phyloP scores from a whole-genome alignment of 2,329 filamentous ascomycete species.

The Nannizziopsis barbatae region DNA sequence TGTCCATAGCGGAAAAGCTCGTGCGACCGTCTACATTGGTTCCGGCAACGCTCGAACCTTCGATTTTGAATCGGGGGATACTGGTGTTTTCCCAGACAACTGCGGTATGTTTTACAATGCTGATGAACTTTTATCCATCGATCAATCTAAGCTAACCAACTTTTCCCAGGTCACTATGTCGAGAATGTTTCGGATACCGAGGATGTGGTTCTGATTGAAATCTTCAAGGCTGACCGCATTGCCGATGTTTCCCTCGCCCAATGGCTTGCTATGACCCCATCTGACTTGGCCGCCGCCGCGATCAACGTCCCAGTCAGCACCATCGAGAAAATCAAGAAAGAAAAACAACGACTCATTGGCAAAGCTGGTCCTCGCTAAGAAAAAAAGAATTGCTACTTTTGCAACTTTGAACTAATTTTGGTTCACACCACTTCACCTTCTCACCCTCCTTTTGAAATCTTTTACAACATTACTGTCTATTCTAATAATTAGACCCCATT shows the following conservation, averaged over 20 bases:
- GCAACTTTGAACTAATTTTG: background rate
- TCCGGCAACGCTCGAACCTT: constrained; percentile 52
- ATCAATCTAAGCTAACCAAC: background rate
- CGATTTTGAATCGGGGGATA: constrained; percentile 57
- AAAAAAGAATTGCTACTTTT: background rate
- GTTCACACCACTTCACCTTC: background rate
- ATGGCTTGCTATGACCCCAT: constrained; percentile 58
- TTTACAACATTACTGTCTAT: no score
- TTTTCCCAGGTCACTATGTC: constrained; percentile 48
- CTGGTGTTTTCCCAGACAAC: constrained; percentile 57
- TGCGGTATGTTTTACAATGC: constrained; percentile 24
- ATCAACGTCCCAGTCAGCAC: constrained; percentile 50
- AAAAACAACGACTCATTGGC: constrained; percentile 48
- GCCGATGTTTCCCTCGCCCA: constrained; percentile 56
- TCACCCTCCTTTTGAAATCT: background rate
- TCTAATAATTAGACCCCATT: no score
- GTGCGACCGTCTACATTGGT: constrained; percentile 55
- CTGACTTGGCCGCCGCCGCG: constrained; percentile 49
- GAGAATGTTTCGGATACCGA: constrained; percentile 55
- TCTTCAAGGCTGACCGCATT: constrained; percentile 57
- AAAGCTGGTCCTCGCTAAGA: constrained; percentile 7
- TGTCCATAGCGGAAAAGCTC: constrained; percentile 52
- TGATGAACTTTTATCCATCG: background rate
- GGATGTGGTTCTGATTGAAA: constrained; percentile 56
- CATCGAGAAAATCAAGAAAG: constrained; percentile 48